Percentiles rank a stretch among this genome's conserved stretches.
Conservation (phyloP, 2,329 filamentous ascomycete genomes). For the Elsinoe necatrix region DNA sequence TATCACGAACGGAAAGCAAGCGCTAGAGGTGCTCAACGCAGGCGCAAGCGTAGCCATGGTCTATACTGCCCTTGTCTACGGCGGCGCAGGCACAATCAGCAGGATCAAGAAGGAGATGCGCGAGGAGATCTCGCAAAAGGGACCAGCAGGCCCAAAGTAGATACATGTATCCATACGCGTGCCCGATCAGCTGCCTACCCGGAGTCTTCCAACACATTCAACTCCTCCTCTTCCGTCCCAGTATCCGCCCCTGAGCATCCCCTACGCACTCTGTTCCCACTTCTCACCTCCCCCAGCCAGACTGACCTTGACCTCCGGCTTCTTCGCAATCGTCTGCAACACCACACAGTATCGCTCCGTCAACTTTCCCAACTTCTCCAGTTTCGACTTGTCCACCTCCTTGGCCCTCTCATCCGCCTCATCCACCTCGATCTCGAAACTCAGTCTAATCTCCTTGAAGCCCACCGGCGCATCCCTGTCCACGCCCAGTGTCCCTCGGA, state of each 20-base stretch:
- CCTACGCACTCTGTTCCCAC: constrained; percentile 25
- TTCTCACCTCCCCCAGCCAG: constrained; percentile 24
- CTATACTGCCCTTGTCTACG: constrained; percentile 68
- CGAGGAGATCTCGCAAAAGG: constrained; percentile 29
- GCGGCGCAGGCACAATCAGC: constrained; percentile 53
- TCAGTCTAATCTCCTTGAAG: constrained; percentile 39
- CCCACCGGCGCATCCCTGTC: constrained; percentile 40
- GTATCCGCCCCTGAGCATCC: no score
- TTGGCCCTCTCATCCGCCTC: constrained; percentile 24
- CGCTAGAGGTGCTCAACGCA: constrained; percentile 70
- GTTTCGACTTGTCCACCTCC: constrained; percentile 35
- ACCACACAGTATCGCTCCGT: constrained; percentile 45
- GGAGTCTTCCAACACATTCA: constrained; percentile 7
- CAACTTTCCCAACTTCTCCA: constrained; percentile 40
- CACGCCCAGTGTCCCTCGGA: constrained; percentile 43
- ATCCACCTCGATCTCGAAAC: constrained; percentile 36
- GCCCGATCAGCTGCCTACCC: neutral
- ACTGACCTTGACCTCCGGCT: constrained; percentile 30
- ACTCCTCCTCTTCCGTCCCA: no score
- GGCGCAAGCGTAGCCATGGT: constrained; percentile 81
- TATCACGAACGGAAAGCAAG: constrained; percentile 81
- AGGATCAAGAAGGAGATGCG: constrained; percentile 45
- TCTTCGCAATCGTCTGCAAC: constrained; percentile 33
- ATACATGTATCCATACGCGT: neutral
- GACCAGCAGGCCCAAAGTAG: neutral